Percentiles rank a stretch among this genome's conserved stretches.
phyloP scores from a whole-genome alignment of 2,329 filamentous ascomycete genomes.

The Gyromitra esculenta region DNA sequence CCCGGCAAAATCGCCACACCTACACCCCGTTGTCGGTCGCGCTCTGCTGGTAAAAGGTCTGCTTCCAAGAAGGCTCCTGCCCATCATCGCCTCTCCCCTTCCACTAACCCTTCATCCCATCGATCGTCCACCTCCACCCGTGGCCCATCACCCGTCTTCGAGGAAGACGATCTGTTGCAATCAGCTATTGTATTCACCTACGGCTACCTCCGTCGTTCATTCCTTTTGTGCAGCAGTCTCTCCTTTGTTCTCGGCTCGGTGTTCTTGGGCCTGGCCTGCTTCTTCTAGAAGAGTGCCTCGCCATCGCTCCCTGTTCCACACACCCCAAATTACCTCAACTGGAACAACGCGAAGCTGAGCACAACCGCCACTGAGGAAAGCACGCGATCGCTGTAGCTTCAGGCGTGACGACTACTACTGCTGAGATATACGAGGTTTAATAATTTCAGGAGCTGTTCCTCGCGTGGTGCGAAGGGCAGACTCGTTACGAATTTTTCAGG shows the following conservation, averaged over 20 bases:
- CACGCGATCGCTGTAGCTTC: conserved; percentile 15
- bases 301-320: conserved; percentile 35
- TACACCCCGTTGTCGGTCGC: conserved; percentile 10
- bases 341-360: conserved; percentile 31
- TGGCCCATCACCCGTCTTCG: conserved; percentile 45
- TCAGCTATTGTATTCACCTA: conserved; percentile 14
- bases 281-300: conserved; percentile 26
- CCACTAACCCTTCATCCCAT: conserved; percentile 38
- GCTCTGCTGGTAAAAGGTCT: conserved; percentile 28
- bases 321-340: conserved; percentile 9
- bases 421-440: conserved; percentile 1
- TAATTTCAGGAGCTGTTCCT: conserved; percentile 21
- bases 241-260: conserved; percentile 48
- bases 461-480: conserved; percentile 6
- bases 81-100: conserved; percentile 46
- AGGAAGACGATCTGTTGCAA: conserved; percentile 20
- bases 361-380: conserved; percentile 18
- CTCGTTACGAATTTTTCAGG: conserved; percentile 16
- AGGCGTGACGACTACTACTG: conserved; percentile 6
- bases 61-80: conserved; percentile 28
- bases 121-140: conserved; percentile 35
- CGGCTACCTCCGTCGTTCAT: conserved; percentile 28
- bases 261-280: conserved; percentile 40
- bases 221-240: conserved; percentile 37
- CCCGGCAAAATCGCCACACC: conserved; percentile 22